Evolutionary conservation across 805 yeast genomes (phyloP), one percentile per base, ranked within the genome.

Genomic region (Suhomyces sp.): DNA sequence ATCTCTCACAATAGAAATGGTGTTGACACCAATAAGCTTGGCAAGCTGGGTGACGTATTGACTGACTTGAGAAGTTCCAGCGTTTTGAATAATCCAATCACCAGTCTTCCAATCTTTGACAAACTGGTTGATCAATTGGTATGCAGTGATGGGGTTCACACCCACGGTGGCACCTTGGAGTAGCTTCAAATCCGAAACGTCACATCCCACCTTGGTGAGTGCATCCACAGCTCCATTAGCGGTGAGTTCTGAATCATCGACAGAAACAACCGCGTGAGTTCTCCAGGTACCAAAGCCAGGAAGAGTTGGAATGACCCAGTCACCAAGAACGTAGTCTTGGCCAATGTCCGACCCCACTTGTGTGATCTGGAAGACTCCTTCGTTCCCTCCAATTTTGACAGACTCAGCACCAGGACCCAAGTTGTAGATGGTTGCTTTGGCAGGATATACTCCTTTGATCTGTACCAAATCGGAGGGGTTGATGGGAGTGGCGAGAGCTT

Each of bases 381-480:
- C 57, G 40, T 49, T 51, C 6, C 57, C 57, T 6, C 46, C 53
- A 4, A 49, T 26, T 5, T 14, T 14, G 6, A 43, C 44, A 2
- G 25, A 11, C n/a, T 17, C 31, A n/a, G 47, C 35, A 39, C 6
- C 46, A 3, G 18, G 6, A 14, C 29, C 42, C 15, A 33, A 35
- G 12, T 27, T 13, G 31, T 20, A 23, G 28, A 19, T 15, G 11
- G 18, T 14, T 0, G 95, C 95, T 38, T 70, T 75, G 8, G 88
- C 75, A 1, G 95, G 95, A 48, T 90, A 90, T 0, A 81, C 86
- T 14, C 96, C 97, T 55, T 81, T 86, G 25, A 81, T 68, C 58
- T 88, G 96, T 53, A 83, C 83, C 54, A 87, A 68, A 55, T 90
- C 98, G 0, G 95, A 83, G 0, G 97, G 97, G 53, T 90, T 90